Evolutionary conservation across 2,329 filamentous ascomycete genomes (phyloP).

Genomic region (Stemphylium beticola): DNA sequence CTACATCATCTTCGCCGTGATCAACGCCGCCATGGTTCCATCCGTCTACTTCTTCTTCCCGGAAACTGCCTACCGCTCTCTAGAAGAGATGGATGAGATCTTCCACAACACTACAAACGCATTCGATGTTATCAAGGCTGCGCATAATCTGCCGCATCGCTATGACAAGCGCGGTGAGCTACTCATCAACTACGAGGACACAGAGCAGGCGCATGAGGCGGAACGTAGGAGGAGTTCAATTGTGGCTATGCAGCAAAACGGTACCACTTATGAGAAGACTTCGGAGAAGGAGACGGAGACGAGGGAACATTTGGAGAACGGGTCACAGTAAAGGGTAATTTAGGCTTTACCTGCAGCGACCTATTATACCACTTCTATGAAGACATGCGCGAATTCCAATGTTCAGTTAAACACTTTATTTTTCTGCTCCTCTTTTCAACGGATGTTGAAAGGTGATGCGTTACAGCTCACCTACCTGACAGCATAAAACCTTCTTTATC

Average conservation of each 20-base stretch:
- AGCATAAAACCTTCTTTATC: too few species aligned
- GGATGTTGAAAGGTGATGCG: too few species aligned
- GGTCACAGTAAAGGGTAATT: background rate
- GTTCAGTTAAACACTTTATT: too few species aligned
- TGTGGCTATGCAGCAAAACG: conserved; percentile 16
- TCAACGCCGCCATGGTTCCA: conserved; percentile 62
- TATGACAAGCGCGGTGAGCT: conserved; percentile 66
- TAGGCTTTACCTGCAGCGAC: too few species aligned
- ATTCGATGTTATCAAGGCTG: conserved; percentile 58
- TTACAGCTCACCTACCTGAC: too few species aligned
- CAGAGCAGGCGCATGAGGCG: conserved; percentile 40
- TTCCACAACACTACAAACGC: conserved; percentile 62
- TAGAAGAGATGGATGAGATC: conserved; percentile 62
- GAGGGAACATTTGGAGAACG: conserved; percentile 11
- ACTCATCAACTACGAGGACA: conserved; percentile 58
- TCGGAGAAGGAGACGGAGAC: conserved; percentile 6
- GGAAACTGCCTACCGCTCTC: conserved; percentile 60
- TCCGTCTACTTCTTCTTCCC: conserved; percentile 67
- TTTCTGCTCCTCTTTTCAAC: too few species aligned
- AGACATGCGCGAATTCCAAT: too few species aligned
- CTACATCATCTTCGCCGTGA: conserved; percentile 64
- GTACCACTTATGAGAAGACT: conserved; percentile 2
- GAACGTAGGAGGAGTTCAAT: conserved; percentile 41
- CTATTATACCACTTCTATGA: too few species aligned
- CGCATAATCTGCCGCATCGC: conserved; percentile 59